Evolutionary conservation across 192 early-diverging fungal species (phyloP), one percentile per base, ranked within the genome.

Genomic region (Rhizophlyctis rosea): DNA sequence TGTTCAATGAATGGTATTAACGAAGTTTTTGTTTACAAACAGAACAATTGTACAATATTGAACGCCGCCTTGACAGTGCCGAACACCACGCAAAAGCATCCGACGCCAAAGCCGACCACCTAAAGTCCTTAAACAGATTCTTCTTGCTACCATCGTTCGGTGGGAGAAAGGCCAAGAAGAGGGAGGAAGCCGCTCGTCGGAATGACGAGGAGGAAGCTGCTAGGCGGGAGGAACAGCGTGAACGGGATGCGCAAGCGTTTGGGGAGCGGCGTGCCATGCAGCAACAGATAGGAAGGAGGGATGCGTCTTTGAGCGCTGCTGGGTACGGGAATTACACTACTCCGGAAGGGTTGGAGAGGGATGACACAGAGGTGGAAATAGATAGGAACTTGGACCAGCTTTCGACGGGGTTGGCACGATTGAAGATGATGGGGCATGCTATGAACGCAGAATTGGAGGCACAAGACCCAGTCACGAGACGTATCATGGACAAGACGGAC

Each of bases 131-230:
- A n/a, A 81, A 81, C 65, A 53, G 67, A 18, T 76, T 59, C 44
- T 83, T 83, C 68, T 65, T 81, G 47, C 32, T 83, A 24, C 81
- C 81, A 34, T 59, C 77, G n/a, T 82, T 81, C 57, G 78, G 81
- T 30, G 69, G 58, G 44, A 63, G 57, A 47, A 76, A 81, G 59
- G 76, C 81, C 21, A 65, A 70, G 16, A 36, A 32, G 13, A 62
- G 54, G 35, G 77, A 83, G 69, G 68, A 76, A 18, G 54, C 57
- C 0, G 65, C 57, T 25, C 47, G 50, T 28, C 39, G 51, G 49
- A 57, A 54, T 14, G 66, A 64, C 50, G 75, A 58, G 53, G 50
- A 65, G 44, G 59, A 57, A 34, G 56, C 30, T 21, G 56, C 48
- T 29, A 28, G 27, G 4, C 39, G 31, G 4, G 47, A 71, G 14